Evolutionary conservation across 805 yeast species (phyloP).

Genomic region (Kuraishia borneana): DNA sequence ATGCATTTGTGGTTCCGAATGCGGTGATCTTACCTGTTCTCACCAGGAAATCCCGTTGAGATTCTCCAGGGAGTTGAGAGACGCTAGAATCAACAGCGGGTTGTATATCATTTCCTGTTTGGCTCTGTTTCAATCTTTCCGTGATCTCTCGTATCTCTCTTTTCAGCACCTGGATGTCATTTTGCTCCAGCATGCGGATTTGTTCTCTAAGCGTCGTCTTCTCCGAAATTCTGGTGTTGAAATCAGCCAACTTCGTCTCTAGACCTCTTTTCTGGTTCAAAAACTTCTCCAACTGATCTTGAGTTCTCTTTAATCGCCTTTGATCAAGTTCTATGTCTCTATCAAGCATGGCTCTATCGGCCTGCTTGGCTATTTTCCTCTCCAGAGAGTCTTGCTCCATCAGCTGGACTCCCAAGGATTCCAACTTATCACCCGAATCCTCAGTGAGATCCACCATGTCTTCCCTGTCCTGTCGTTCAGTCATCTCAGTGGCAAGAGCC

Average conservation of each 20-base stretch:
- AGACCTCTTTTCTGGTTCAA: constrained; percentile 33
- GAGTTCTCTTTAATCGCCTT: constrained; percentile 63
- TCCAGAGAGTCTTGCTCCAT: constrained; percentile 81
- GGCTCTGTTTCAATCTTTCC: constrained; percentile 21
- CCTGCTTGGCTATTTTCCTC: constrained; percentile 54
- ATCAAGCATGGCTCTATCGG: constrained; percentile 46
- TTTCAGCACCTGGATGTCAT: constrained; percentile 41
- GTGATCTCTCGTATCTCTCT: constrained; percentile 56
- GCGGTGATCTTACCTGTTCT: constrained; percentile 93
- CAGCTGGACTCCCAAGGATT: constrained; percentile 39
- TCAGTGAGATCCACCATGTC: neutral
- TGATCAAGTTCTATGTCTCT: constrained; percentile 66
- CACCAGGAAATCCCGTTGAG: constrained; percentile 68
- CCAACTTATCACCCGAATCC: constrained; percentile 1
- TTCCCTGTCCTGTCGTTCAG: neutral
- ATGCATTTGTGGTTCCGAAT: constrained; percentile 62
- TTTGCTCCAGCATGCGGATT: constrained; percentile 33
- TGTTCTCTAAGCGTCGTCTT: constrained; percentile 44
- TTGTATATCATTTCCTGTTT: constrained; percentile 5
- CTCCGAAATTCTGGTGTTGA: constrained; percentile 55
- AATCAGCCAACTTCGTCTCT: constrained; percentile 33
- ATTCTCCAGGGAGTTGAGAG: constrained; percentile 56
- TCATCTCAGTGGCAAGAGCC: neutral
- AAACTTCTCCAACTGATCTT: constrained; percentile 31
- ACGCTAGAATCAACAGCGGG: constrained; percentile 7